Percentiles rank a stretch among this genome's conserved stretches.
These are phyloP conservation scores for Paraphoma chrysanthemicola DNA, from an alignment of 2,329 filamentous ascomycete genomes.

Conservation along the genomic window DNA sequence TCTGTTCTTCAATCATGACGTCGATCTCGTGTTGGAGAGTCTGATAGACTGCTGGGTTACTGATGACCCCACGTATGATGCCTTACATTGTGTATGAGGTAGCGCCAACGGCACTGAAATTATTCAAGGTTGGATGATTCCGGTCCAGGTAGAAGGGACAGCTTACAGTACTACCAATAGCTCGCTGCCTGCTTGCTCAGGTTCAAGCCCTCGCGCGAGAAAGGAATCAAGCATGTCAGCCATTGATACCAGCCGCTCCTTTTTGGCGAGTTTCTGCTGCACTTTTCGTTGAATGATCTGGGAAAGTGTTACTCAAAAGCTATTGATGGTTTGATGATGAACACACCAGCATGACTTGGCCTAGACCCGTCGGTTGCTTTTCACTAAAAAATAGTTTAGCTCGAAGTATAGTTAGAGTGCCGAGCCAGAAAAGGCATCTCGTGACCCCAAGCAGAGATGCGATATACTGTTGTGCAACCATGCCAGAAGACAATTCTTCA, in stretches of 20 bases:
- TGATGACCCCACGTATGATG: background rate
- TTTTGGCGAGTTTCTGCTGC: background rate
- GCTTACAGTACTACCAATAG: background rate
- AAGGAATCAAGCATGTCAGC: background rate
- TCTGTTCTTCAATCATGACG: background rate
- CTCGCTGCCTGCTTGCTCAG: background rate
- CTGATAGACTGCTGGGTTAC: background rate
- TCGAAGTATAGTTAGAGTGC: background rate
- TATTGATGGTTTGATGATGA: background rate
- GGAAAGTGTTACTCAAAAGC: background rate
- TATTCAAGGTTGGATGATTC: background rate
- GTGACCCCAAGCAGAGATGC: background rate
- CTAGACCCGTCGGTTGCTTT: background rate
- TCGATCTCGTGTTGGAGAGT: background rate
- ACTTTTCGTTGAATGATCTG: background rate
- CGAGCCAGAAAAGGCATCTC: background rate
- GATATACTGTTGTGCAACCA: background rate
- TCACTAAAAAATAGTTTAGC: background rate
- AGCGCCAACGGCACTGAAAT: background rate
- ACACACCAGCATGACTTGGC: background rate
- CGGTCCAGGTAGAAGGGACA: background rate
- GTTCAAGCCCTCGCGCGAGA: background rate
- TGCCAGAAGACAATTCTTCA: background rate
- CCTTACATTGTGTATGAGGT: background rate
- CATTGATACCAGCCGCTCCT: background rate